phyloP scores from a whole-genome alignment of 2,329 filamentous ascomycete genomes.

The Fusarium sp. region DNA sequence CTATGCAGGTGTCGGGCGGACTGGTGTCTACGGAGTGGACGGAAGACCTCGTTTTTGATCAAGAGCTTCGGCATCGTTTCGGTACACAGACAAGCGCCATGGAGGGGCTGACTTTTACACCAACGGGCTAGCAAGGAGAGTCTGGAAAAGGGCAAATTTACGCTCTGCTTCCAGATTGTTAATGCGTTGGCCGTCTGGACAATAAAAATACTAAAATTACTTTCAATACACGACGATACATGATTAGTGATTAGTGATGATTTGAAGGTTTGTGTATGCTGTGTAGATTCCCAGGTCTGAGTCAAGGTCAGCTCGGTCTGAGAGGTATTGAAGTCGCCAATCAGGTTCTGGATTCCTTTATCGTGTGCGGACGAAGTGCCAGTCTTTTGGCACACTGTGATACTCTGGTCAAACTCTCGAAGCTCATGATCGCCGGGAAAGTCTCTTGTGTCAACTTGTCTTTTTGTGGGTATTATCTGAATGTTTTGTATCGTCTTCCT shows the following conservation, averaged over 20 bases:
- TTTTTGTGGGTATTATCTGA: slow-evolving; percentile 29
- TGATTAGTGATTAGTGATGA: slow-evolving; percentile 35
- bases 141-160: slow-evolving; percentile 62
- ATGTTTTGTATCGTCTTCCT: slow-evolving; percentile 26
- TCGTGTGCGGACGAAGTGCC: neutral
- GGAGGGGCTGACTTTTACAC: slow-evolving; percentile 53
- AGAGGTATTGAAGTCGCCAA: neutral
- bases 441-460: slow-evolving; percentile 38
- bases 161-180: slow-evolving; percentile 67
- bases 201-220: slow-evolving; percentile 65
- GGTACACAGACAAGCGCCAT: slow-evolving; percentile 58
- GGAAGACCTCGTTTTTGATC: slow-evolving; percentile 67
- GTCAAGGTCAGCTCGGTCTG: neutral
- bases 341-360: neutral
- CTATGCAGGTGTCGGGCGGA: slow-evolving; percentile 60
- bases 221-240: slow-evolving; percentile 52
- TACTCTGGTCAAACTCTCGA: neutral
- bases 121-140: slow-evolving; percentile 54
- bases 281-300: neutral
- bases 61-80: slow-evolving; percentile 62
- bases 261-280: neutral
- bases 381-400: neutral
- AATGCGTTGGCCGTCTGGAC: slow-evolving; percentile 67
- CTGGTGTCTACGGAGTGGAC: slow-evolving; percentile 74
- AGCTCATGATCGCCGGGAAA: neutral